These are phyloP conservation scores for Spathaspora sp. DNA, from an alignment of 805 yeast species.

Conservation along the genomic window DNA sequence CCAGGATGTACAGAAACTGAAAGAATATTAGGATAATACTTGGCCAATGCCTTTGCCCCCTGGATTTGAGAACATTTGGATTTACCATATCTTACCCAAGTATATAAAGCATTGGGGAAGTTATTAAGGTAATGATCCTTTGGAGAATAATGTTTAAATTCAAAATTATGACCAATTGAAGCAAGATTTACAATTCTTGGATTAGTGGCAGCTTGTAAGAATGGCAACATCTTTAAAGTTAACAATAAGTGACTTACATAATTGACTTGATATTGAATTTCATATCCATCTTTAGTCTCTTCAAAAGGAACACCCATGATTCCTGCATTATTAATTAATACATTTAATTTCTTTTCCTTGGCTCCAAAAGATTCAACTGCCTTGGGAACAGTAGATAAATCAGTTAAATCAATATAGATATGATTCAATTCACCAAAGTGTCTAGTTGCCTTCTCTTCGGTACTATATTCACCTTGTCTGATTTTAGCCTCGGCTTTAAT, in stretches of 20 bases:
- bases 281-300: constrained; percentile 33
- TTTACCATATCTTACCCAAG: constrained; percentile 33
- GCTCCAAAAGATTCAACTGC: constrained; percentile 22
- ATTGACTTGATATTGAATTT: constrained; percentile 41
- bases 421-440: constrained; percentile 49
- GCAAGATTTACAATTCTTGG: constrained; percentile 32
- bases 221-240: constrained; percentile 26
- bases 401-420: constrained; percentile 54
- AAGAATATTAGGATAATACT: constrained; percentile 26
- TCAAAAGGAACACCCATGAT: constrained; percentile 37
- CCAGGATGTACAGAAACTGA: constrained; percentile 39
- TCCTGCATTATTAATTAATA: constrained; percentile 40
- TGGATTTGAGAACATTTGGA: constrained; percentile 34
- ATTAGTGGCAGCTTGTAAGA: constrained; percentile 14
- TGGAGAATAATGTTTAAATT: constrained; percentile 22
- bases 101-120: constrained; percentile 21
- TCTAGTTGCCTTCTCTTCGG: constrained; percentile 14
- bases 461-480: constrained; percentile 11
- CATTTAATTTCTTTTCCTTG: constrained; percentile 25
- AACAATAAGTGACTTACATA: constrained; percentile 32
- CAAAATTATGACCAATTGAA: constrained; percentile 30
- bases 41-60: constrained; percentile 22
- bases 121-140: constrained; percentile 15
- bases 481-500: constrained; percentile 29
- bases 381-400: constrained; percentile 19